Evolutionary conservation across 1,139 yeast species (phyloP).

Genomic region (Saccharomyces hybrid): DNA sequence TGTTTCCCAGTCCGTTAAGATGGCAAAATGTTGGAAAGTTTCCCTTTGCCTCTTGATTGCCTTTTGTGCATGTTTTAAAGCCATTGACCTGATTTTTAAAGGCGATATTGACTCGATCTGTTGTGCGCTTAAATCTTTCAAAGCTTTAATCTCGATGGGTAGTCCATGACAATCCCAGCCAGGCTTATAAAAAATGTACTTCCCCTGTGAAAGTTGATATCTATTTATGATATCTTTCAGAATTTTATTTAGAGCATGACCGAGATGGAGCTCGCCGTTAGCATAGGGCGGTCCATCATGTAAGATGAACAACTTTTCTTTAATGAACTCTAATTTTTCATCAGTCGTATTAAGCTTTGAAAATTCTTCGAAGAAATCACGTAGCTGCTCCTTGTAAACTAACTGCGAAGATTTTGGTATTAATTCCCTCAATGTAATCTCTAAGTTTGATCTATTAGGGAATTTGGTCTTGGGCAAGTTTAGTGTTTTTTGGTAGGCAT

Average conservation of each 20-base stretch:
- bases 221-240: slow-evolving; percentile 80
- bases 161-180: slow-evolving; percentile 99
- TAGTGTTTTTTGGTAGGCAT: slow-evolving; percentile 42
- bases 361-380: slow-evolving; percentile 17
- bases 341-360: slow-evolving; percentile 7
- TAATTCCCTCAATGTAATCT: slow-evolving; percentile 28
- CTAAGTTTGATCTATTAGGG: slow-evolving; percentile 41
- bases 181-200: slow-evolving; percentile 63
- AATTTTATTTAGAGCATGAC: slow-evolving; percentile 88
- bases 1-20: slow-evolving; percentile 73
- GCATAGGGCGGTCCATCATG: slow-evolving; percentile 99
- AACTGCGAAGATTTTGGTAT: slow-evolving; percentile 35
- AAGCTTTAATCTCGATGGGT: slow-evolving; percentile 86
- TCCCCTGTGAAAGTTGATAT: slow-evolving; percentile 55
- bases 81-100: slow-evolving; percentile 52
- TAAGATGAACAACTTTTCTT: slow-evolving; percentile 47
- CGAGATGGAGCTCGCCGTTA: slow-evolving; percentile 86
- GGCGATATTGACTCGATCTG: slow-evolving; percentile 35
- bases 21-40: slow-evolving; percentile 62
- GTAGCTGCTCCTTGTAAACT: slow-evolving; percentile 32
- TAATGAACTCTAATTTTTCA: slow-evolving; percentile 16
- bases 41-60: slow-evolving; percentile 58
- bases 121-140: slow-evolving; percentile 35
- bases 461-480: slow-evolving; percentile 48
- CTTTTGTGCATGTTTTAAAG: slow-evolving; percentile 57